Evolutionary conservation across 495 filamentous ascomycete species (phyloP), one percentile per base, ranked within the genome.

Genomic region (Oidiodendron maius): DNA sequence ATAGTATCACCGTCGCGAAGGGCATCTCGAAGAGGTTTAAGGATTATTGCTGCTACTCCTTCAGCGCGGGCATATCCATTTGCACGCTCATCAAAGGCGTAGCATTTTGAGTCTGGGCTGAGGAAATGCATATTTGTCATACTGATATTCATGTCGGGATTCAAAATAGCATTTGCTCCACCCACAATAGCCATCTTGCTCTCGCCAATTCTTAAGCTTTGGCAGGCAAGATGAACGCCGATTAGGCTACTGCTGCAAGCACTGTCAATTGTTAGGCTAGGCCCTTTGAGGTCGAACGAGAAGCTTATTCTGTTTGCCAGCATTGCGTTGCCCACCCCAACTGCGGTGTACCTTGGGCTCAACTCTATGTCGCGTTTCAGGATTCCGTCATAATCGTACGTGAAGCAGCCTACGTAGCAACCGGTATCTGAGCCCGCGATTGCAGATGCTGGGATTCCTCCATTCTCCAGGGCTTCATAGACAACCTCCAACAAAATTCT

Each of bases 201-300:
- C 25, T 76, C 74, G 3, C 71, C 71, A 10, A 75, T 68, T 68
- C 84, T 82, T 20, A 94, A 70, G 2, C 86, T 84, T 53, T 86
- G 89, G 60, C 89, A 91, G 41, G 89, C 89, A 30, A 88, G 66
- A 56, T 94, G 74, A 30, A 78, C 53, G 20, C 72, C 71, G 32
- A 71, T 65, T 48, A 78, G 56, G 42, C 83, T 89, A 9, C 85
- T 89, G 2, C 89, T 93, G 61, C 89, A 94, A 28, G 86, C 89
- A 3, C 89, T 94, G 58, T 95, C 89, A n/a, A 89, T 72, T 24
- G 82, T 89, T 18, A 47, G 11, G 5, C 6, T 11, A 1, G 44
- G 28, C 13, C 44, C 40, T 16, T 17, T 51, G 47, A 78, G 66
- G 53, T 77, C 72, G 50, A 76, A 78, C 50, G 72, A 75, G 42